Conservation (phyloP, 2,329 filamentous ascomycete species). For the Colletotrichum salicis region DNA sequence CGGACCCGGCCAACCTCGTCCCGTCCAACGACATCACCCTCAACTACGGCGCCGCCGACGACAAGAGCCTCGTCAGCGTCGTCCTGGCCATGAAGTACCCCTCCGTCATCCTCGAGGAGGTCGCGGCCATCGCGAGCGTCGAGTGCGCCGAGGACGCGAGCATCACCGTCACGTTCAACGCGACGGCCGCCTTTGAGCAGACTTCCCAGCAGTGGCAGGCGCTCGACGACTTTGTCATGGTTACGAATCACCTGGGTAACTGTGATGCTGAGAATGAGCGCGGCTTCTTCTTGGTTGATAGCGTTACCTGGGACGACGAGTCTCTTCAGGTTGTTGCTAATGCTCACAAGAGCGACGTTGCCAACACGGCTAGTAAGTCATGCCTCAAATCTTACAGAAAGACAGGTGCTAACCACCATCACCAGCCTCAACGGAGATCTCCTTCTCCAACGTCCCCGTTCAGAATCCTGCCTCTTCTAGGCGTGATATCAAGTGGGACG, state of each 20-base stretch:
- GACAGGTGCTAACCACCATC: neutral
- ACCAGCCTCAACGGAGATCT: constrained; percentile 35
- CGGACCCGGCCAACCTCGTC: constrained; percentile 25
- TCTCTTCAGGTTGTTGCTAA: constrained; percentile 37
- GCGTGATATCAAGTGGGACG: constrained; percentile 37
- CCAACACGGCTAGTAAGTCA: constrained; percentile 38
- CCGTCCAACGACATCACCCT: constrained; percentile 54
- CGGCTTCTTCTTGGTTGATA: constrained; percentile 39
- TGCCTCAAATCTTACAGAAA: too few species aligned
- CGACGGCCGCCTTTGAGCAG: constrained; percentile 36
- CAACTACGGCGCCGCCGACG: constrained; percentile 22
- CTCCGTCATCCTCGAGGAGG: constrained; percentile 39
- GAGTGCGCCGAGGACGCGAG: constrained; percentile 63
- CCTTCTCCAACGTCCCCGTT: constrained; percentile 37
- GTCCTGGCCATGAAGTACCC: constrained; percentile 57
- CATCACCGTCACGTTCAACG: constrained; percentile 43
- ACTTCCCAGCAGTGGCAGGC: constrained; percentile 36
- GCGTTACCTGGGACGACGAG: constrained; percentile 26
- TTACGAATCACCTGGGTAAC: constrained; percentile 40
- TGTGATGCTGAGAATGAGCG: constrained; percentile 38
- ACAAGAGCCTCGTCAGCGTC: constrained; percentile 64
- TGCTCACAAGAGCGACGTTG: constrained; percentile 39
- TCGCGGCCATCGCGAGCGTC: constrained; percentile 63
- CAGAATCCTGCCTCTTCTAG: constrained; percentile 23
- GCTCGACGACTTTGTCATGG: constrained; percentile 38